These are phyloP conservation scores for Alectoria sarmentosa DNA, from an alignment of 495 filamentous ascomycete genomes.

Conservation along the genomic window DNA sequence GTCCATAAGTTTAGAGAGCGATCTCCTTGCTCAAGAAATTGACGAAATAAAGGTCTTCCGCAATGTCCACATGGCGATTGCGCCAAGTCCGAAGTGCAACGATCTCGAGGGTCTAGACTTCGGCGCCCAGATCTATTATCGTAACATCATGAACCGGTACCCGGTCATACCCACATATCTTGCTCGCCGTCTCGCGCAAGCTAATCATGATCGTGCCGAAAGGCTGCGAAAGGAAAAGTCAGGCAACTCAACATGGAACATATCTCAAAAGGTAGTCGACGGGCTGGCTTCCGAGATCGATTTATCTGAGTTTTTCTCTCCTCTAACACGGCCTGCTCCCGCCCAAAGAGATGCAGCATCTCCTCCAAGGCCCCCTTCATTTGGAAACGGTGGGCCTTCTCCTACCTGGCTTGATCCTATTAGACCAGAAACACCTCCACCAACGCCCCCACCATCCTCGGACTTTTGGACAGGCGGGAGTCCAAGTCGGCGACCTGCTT, in stretches of 20 bases:
- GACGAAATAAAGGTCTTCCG: constrained; percentile 22
- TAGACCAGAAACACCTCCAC: no score
- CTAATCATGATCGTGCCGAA: constrained; percentile 15
- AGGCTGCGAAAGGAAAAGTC: constrained; percentile 2
- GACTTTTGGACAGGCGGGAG: constrained; percentile 1
- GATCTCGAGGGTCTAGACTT: neutral
- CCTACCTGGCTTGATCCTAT: no score
- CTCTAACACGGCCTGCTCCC: no score
- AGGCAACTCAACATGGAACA: neutral
- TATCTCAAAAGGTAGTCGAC: no score
- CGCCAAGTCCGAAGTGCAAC: neutral
- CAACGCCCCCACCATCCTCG: no score
- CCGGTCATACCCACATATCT: constrained; percentile 20
- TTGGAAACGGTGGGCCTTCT: no score
- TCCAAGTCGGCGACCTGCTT: neutral
- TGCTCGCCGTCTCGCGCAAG: constrained; percentile 17
- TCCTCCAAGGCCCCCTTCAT: no score
- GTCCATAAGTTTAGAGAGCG: neutral
- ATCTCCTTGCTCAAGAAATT: constrained; percentile 14
- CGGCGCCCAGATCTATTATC: constrained; percentile 19
- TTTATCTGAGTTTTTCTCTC: no score
- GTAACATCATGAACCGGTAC: constrained; percentile 24
- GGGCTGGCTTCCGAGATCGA: no score
- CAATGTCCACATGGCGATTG: constrained; percentile 17
- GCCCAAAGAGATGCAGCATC: no score